phyloP scores from a whole-genome alignment of 83 land plant species.

The Diphasiastrum complanatum region DNA sequence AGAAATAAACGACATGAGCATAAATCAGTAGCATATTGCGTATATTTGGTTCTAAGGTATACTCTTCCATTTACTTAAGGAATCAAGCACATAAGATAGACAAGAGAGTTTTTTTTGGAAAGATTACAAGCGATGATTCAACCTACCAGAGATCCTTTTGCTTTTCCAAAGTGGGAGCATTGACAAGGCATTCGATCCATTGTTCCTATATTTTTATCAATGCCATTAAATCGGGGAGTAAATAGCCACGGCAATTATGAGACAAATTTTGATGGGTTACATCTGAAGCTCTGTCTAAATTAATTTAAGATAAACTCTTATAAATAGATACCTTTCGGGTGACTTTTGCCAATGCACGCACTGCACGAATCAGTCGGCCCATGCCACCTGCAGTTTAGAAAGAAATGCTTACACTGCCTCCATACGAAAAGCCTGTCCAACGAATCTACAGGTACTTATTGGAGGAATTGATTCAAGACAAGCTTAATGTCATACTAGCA shows the following conservation, averaged over 20 bases:
- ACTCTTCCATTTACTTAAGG: neutral
- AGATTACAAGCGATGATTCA: too few species aligned
- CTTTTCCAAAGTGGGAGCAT: conserved; percentile 40
- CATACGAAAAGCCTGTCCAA: neutral
- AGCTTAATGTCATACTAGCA: neutral
- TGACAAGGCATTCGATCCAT: conserved; percentile 36
- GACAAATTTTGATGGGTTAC: neutral
- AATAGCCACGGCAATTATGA: neutral
- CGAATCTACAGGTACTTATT: neutral
- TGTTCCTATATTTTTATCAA: conserved; percentile 19
- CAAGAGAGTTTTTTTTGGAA: too few species aligned
- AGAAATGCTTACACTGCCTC: neutral
- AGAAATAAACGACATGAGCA: neutral
- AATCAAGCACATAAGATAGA: neutral
- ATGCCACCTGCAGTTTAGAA: conserved; percentile 27
- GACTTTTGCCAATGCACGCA: conserved; percentile 29
- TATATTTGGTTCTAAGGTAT: neutral
- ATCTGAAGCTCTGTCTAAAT: neutral
- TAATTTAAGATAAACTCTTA: neutral
- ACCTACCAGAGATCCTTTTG: conserved; percentile 41
- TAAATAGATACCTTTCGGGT: conserved; percentile 27
- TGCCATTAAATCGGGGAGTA: neutral
- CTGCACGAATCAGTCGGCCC: conserved; percentile 41
- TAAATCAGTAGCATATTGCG: neutral
- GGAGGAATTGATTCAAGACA: neutral